phyloP scores from a whole-genome alignment of 2,329 filamentous ascomycete genomes.

The Colletotrichum sp. region DNA sequence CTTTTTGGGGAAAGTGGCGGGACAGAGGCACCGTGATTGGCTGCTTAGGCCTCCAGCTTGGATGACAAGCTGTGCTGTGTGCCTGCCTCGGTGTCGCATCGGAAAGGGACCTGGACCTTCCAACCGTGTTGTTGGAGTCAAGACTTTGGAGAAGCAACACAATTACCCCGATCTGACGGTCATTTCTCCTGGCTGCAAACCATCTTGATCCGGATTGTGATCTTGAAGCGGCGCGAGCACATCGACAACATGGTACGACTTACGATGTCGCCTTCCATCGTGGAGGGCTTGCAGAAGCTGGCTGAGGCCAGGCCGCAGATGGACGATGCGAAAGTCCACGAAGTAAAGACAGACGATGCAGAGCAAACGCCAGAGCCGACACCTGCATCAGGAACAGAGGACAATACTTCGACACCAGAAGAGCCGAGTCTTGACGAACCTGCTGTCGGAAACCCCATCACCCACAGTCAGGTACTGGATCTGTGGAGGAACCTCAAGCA shows the following conservation, averaged over 20 bases:
- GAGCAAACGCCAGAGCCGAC: neutral
- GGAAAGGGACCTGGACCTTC: neutral
- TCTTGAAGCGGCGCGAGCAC: neutral
- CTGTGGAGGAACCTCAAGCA: conserved; percentile 60
- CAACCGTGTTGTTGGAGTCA: neutral
- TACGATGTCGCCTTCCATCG: conserved; percentile 74
- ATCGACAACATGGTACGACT: conserved; percentile 70
- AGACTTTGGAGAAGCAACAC: neutral
- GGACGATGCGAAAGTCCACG: conserved; percentile 9
- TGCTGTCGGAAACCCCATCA: conserved; percentile 69
- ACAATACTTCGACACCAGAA: neutral
- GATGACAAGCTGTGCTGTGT: neutral
- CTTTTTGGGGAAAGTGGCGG: neutral
- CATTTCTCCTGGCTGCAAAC: too few species aligned
- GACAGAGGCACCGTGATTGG: neutral
- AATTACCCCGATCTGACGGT: neutral
- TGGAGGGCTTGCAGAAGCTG: conserved; percentile 60
- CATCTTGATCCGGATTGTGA: neutral
- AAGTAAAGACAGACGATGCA: neutral
- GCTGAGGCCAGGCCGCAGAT: conserved; percentile 24
- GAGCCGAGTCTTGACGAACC: conserved; percentile 58
- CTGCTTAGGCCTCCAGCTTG: neutral
- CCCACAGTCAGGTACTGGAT: conserved; percentile 71
- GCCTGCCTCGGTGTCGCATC: neutral
- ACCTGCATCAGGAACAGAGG: neutral